phyloP scores from a whole-genome alignment of 768 basidiomycete genomes.

The Heimioporus sp. region DNA sequence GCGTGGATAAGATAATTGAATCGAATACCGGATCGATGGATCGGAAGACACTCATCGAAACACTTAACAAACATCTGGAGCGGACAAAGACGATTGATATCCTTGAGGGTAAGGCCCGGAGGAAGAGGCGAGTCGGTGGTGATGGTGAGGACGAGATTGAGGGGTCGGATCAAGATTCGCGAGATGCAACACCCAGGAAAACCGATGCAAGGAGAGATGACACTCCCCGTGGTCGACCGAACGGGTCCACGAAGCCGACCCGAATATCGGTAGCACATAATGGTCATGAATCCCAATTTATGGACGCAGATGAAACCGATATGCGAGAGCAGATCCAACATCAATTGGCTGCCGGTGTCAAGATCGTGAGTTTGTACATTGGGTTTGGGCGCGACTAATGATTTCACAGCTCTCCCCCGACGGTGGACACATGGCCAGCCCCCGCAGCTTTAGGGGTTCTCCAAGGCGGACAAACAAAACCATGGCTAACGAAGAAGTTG shows the following conservation, averaged over 20 bases:
- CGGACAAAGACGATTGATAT: conserved; percentile 81
- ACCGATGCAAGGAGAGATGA: conserved; percentile 40
- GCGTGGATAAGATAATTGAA: conserved; percentile 73
- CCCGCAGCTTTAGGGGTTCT: conserved; percentile 67
- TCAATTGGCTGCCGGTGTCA: conserved; percentile 72
- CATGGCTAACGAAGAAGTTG: conserved; percentile 35
- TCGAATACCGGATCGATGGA: conserved; percentile 63
- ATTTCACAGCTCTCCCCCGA: conserved; percentile 58
- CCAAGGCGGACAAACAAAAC: conserved; percentile 52
- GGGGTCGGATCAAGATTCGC: conserved; percentile 47
- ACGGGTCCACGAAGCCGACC: conserved; percentile 25
- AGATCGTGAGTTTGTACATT: conserved; percentile 48
- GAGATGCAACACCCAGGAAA: conserved; percentile 59
- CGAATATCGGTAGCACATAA: conserved; percentile 42
- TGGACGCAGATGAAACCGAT: conserved; percentile 84
- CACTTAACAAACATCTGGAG: conserved; percentile 79
- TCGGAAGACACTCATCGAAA: conserved; percentile 75
- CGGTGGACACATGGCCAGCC: conserved; percentile 57
- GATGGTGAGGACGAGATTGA: conserved; percentile 36
- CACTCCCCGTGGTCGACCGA: conserved; percentile 31
- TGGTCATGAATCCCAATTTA: conserved; percentile 75
- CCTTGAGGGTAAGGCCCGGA: conserved; percentile 66
- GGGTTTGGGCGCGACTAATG: conserved; percentile 12
- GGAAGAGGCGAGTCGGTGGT: conserved; percentile 28
- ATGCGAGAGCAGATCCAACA: conserved; percentile 87